Evolutionary conservation across 1,139 yeast genomes (phyloP).

Genomic region (Pichiaceae sp.): DNA sequence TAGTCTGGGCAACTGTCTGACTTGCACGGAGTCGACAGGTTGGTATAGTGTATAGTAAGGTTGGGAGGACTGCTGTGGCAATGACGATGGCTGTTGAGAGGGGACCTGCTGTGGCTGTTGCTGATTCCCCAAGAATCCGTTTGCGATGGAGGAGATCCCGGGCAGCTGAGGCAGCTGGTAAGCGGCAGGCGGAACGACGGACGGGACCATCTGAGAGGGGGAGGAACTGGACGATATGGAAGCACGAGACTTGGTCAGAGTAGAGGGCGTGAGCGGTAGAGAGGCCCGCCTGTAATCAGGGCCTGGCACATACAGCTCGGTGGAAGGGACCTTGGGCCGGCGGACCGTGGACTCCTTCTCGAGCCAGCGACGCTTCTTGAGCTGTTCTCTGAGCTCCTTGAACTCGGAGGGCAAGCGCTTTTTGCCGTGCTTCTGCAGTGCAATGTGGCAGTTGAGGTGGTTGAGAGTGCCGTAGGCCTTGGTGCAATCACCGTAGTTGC

Average conservation of each 20-base stretch:
- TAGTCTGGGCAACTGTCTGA: neutral
- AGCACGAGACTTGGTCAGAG: neutral
- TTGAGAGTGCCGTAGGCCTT: constrained; percentile 73
- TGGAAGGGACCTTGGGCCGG: neutral
- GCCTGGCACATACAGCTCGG: neutral
- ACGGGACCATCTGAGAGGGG: neutral
- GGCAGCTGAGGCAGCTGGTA: neutral
- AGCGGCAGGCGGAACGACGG: neutral
- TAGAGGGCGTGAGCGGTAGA: neutral
- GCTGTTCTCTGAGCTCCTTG: constrained; percentile 32
- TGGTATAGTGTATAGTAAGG: neutral
- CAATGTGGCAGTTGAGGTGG: constrained; percentile 70
- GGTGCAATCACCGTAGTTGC: constrained; percentile 52
- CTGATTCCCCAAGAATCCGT: neutral
- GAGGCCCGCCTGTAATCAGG: neutral
- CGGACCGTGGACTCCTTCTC: constrained; percentile 5
- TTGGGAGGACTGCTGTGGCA: no score
- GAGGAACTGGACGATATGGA: neutral
- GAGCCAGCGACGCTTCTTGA: constrained; percentile 14
- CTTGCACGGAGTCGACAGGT: neutral
- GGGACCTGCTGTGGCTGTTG: no score
- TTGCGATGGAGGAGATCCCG: neutral
- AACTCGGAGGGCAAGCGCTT: constrained; percentile 66
- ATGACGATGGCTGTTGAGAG: no score
- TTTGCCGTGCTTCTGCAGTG: constrained; percentile 64